A percentile compares a stretch with the other conserved stretches of the same genome.
These are phyloP conservation scores for Cercospora sesami DNA, from an alignment of 2,329 filamentous ascomycete genomes.

Conservation along the genomic window DNA sequence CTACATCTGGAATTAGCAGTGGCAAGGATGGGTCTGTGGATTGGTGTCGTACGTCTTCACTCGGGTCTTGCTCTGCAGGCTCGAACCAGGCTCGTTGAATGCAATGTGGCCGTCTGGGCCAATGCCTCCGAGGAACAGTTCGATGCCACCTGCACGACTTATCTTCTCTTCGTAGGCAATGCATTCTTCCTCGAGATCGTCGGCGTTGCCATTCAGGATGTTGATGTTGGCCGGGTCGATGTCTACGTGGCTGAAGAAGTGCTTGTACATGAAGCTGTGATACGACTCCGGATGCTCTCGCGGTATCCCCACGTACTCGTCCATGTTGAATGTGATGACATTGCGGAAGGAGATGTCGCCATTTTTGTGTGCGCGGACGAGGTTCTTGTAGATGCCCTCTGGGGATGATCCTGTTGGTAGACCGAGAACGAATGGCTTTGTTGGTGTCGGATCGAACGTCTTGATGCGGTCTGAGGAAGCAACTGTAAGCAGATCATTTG, in stretches of 20 bases:
- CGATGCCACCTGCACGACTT: slow-evolving; percentile 71
- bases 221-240: slow-evolving; percentile 79
- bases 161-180: slow-evolving; percentile 78
- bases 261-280: slow-evolving; percentile 90
- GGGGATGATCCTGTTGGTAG: slow-evolving; percentile 82
- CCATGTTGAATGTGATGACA: slow-evolving; percentile 93
- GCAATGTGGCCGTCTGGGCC: slow-evolving; percentile 86
- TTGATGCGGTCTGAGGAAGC: slow-evolving; percentile 69
- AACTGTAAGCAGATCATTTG: not conserved
- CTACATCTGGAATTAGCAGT: not conserved
- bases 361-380: slow-evolving; percentile 70
- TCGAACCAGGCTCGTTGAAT: slow-evolving; percentile 86
- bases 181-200: slow-evolving; percentile 74
- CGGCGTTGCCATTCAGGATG: slow-evolving; percentile 78
- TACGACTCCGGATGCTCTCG: slow-evolving; percentile 83
- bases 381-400: slow-evolving; percentile 71
- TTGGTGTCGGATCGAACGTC: slow-evolving; percentile 68
- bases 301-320: slow-evolving; percentile 83
- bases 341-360: slow-evolving; percentile 79
- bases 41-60: slow-evolving; percentile 64
- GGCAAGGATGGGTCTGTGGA: not conserved
- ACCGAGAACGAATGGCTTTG: slow-evolving; percentile 77
- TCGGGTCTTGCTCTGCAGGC: slow-evolving; percentile 71
- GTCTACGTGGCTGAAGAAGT: slow-evolving; percentile 85
- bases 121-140: slow-evolving; percentile 81